phyloP scores from a whole-genome alignment of 352 stramenopile species.

The Pythium brassicae region DNA sequence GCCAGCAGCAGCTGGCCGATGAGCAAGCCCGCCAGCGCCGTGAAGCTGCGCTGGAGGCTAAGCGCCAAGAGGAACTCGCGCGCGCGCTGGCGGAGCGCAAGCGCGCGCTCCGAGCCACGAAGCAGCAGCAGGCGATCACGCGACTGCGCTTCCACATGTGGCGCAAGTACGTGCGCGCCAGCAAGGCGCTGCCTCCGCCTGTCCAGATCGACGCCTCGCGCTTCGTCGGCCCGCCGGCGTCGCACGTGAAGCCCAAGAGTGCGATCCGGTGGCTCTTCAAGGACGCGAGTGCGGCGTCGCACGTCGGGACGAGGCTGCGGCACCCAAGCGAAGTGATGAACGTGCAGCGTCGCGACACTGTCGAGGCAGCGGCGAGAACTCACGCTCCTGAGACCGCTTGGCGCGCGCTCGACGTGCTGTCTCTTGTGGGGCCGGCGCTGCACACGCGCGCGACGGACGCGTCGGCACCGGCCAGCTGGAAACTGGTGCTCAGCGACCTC shows the following conservation, averaged over 20 bases:
- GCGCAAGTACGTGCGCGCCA: conserved; percentile 57
- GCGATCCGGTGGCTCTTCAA: conserved; percentile 46
- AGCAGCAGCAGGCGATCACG: conserved; percentile 48
- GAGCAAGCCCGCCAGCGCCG: conserved; percentile 31
- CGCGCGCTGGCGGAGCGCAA: conserved; percentile 43
- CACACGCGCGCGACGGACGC: conserved; percentile 11
- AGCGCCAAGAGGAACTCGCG: conserved; percentile 41
- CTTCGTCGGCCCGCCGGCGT: conserved; percentile 13
- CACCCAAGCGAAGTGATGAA: conserved; percentile 15
- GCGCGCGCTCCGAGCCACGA: conserved; percentile 21
- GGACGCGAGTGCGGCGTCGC: conserved; percentile 4
- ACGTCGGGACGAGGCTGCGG: conserved; percentile 19
- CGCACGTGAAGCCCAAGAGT: conserved; percentile 40
- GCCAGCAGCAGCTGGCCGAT: conserved; percentile 37
- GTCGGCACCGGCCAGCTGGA: conserved; percentile 35
- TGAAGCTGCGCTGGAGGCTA: conserved; percentile 41
- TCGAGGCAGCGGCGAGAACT: background rate
- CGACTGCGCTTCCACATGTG: conserved; percentile 57
- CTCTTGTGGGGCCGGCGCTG: conserved; percentile 28
- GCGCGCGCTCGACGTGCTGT: conserved; percentile 24
- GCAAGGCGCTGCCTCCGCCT: conserved; percentile 31
- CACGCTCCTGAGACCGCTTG: background rate
- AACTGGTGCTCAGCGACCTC: conserved; percentile 72
- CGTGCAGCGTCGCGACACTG: background rate
- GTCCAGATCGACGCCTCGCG: conserved; percentile 32